Conservation (phyloP, 805 yeast genomes). For the Wickerhamiella kazuoi region DNA sequence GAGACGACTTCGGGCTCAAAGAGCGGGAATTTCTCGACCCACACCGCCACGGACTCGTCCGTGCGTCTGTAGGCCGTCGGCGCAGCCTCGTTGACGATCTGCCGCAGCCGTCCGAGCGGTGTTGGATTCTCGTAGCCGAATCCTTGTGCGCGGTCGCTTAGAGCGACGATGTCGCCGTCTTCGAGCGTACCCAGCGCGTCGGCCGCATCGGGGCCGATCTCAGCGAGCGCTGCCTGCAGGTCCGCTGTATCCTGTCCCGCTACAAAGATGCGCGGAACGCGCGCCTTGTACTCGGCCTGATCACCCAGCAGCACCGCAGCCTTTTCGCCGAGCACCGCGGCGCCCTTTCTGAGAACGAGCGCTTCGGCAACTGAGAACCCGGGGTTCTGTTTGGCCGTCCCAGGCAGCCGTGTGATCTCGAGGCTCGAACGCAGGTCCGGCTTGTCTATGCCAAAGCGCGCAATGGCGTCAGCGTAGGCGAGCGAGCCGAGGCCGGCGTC, state of each 20-base stretch:
- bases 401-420: slow-evolving; percentile 32
- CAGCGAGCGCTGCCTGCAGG: slow-evolving; percentile 2
- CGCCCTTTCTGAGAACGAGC: slow-evolving; percentile 29
- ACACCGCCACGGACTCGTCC: slow-evolving; percentile 22
- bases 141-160: slow-evolving; percentile 49
- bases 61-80: slow-evolving; percentile 31
- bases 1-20: slow-evolving; percentile 43
- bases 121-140: slow-evolving; percentile 83
- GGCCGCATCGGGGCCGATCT: slow-evolving; percentile 1
- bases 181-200: slow-evolving; percentile 30
- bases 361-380: slow-evolving; percentile 61
- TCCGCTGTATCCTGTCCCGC: slow-evolving; percentile 3
- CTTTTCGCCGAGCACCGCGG: neutral
- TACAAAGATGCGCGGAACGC: slow-evolving; percentile 2
- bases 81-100: slow-evolving; percentile 40
- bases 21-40: slow-evolving; percentile 89
- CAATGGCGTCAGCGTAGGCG: slow-evolving; percentile 51
- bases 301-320: neutral
- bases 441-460: slow-evolving; percentile 75
- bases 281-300: slow-evolving; percentile 1
- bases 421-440: slow-evolving; percentile 61
- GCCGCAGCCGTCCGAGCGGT: slow-evolving; percentile 76
- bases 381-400: slow-evolving; percentile 22
- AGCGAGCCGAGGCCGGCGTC: slow-evolving; percentile 17
- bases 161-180: slow-evolving; percentile 60